These are phyloP conservation scores for Nematodospora anomalae DNA, from an alignment of 1,139 yeast species.

Conservation along the genomic window DNA sequence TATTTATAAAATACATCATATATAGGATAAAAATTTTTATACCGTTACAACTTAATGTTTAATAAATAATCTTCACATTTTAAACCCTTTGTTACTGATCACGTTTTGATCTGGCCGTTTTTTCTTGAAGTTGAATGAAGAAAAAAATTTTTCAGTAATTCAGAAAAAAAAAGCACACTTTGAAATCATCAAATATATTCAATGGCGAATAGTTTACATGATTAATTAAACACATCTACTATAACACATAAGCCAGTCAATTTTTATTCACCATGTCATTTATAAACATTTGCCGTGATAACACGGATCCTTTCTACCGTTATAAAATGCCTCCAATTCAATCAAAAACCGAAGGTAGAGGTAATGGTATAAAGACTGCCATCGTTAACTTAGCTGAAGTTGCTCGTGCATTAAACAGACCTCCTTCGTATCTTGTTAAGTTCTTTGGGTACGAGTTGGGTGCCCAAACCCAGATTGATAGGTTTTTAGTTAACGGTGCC, in stretches of 20 bases:
- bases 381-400: conserved; percentile 89
- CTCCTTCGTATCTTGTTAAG: conserved; percentile 87
- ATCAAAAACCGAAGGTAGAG: conserved; percentile 97
- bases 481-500: conserved; percentile 91
- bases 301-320: conserved; percentile 97
- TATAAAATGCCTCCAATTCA: conserved; percentile 98
- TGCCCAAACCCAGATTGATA: conserved; percentile 90
- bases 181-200: background rate
- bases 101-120: too few relatives aligned
- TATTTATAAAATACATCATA: too few relatives aligned
- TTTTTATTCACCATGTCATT: conserved; percentile 57
- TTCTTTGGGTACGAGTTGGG: conserved; percentile 96
- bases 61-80: too few relatives aligned
- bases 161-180: background rate
- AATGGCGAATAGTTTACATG: background rate
- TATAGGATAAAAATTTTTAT: too few relatives aligned
- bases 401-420: conserved; percentile 92
- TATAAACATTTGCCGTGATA: conserved; percentile 94
- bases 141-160: background rate
- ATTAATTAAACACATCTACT: background rate
- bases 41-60: too few relatives aligned
- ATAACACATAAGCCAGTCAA: background rate
- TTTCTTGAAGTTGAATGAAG: background rate
- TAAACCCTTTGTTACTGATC: too few relatives aligned
- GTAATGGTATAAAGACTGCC: conserved; percentile 98